Percentiles rank a stretch among this genome's conserved stretches.
These are phyloP conservation scores for Pulveroboletus sp. DNA, from an alignment of 768 basidiomycete genomes.

Conservation along the genomic window DNA sequence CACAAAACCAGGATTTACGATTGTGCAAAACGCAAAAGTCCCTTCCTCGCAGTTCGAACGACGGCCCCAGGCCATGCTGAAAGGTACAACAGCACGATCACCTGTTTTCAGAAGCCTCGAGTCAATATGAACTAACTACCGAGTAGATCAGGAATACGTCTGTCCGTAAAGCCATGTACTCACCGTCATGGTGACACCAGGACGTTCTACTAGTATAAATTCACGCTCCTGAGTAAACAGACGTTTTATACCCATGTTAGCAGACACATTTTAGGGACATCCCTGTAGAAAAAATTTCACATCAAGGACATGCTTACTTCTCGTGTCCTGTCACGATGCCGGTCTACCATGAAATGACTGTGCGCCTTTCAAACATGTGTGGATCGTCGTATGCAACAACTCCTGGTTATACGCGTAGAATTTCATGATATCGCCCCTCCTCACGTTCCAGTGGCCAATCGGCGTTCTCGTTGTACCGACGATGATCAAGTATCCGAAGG, in stretches of 20 bases:
- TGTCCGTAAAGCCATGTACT: not conserved
- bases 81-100: constrained; percentile 58
- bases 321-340: constrained; percentile 8
- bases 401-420: not conserved
- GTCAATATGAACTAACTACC: not conserved
- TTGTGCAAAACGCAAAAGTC: constrained; percentile 51
- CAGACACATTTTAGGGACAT: no score
- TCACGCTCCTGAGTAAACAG: not conserved
- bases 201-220: not conserved
- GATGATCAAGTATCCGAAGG: no score
- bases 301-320: not conserved
- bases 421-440: no score
- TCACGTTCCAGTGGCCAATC: no score
- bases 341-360: not conserved
- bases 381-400: not conserved
- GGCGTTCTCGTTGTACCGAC: no score
- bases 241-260: constrained; percentile 4
- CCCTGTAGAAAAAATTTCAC: not conserved
- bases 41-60: constrained; percentile 55
- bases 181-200: constrained; percentile 3
- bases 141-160: not conserved
- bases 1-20: constrained; percentile 43
- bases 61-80: constrained; percentile 56
- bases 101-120: constrained; percentile 48
- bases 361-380: constrained; percentile 4